Base-by-base conservation (phyloP, 2,329 filamentous ascomycete genomes). In the Colletotrichum somersetense region DNA sequence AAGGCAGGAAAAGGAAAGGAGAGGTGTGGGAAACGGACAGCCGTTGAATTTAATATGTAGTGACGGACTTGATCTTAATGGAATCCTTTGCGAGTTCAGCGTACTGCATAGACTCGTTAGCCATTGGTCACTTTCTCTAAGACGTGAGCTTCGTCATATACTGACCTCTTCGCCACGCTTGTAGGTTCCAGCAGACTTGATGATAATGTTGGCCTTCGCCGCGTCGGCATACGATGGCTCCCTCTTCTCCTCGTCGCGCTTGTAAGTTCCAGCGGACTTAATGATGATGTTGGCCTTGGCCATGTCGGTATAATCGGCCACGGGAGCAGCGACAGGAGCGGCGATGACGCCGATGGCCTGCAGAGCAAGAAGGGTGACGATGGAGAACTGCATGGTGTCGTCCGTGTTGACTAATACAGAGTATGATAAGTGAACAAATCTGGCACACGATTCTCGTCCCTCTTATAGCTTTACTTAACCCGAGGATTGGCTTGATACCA, bases 321-420 rank as follows among this genome's bases (percentile, higher is more conserved):
- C 48, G 18, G 65, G 65, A 3, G 67, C 20, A 3, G 62, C 62
- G 16, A 64, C 48, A 6, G 68, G 68, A 0, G 64, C 69, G 58
- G 65, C 69, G 30, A 72, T n/a, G 38, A 26, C 58, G 52, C 50
- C 69, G 16, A 68, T n/a, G 18, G 69, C 69, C 46, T 72, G 69
- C 11, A 72, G 52, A 18, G 65, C 65, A n/a, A 72, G 23, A 30
- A 63, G 5, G 18, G 46, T 33, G n/a, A 59, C n/a, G 7, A 57
- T 23, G 16, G 65, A 68, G 35, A 72, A 23, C 18, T 68, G 69
- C 69, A 72, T 72, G 10, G 8, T 42, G 38, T 10, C 7, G 11
- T 23, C 14, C 6, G n/a, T 12, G 26, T 2, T 5, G 16, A 12
- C 46, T 48, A 30, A 30, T 30, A 5, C 20, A 33, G 5, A 14